Base-by-base conservation (phyloP, 768 basidiomycete genomes). In the Boletus pseudo-olivaceus region DNA sequence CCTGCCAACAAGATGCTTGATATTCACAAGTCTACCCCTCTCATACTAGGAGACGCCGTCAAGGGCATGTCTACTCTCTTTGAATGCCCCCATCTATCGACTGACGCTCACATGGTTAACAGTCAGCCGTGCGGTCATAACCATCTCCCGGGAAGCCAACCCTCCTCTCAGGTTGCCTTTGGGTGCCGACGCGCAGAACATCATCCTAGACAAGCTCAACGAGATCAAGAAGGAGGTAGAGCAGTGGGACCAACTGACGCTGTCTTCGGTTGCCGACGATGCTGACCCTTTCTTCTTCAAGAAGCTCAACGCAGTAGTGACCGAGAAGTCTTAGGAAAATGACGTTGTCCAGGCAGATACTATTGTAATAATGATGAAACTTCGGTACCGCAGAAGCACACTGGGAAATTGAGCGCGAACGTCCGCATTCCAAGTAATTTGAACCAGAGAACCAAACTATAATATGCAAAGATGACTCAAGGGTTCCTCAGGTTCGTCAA, bases 91-190 rank as follows among this genome's bases (percentile, higher is more conserved):
- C 2, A 33, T 46, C 14, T 8, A n/a, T 43, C 1, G 1, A 34
- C 34, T 57, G 30, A 60, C 27, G 7, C 40, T 12, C n/a, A 23
- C 26, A 0, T 49, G 14, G 9, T 56, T 15, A 1, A 54, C 43
- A 63, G 64, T 65, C 26, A 44, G 56, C 33, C 56, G 49, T 1
- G 59, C 56, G 2, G 52, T 65, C 30, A 49, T 66, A 12, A 23
- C 32, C 15, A 43, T 66, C 40, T 66, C 64, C 20, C 44, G 48
- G 33, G 61, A 52, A 49, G 44, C 47, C 35, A 54, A 66, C 17
- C 61, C 64, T 7, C 64, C 64, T 41, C 30, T 61, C 23, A 66
- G 58, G 41, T 34, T 65, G 12, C 64, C 64, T 7, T 19, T 66
- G 35, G 64, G 64, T 7, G 17, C 42, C 1, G 64, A 65, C n/a